Evolutionary conservation across 495 filamentous ascomycete genomes (phyloP), one percentile per base, ranked within the genome.

Genomic region (Entonaema liquescens): DNA sequence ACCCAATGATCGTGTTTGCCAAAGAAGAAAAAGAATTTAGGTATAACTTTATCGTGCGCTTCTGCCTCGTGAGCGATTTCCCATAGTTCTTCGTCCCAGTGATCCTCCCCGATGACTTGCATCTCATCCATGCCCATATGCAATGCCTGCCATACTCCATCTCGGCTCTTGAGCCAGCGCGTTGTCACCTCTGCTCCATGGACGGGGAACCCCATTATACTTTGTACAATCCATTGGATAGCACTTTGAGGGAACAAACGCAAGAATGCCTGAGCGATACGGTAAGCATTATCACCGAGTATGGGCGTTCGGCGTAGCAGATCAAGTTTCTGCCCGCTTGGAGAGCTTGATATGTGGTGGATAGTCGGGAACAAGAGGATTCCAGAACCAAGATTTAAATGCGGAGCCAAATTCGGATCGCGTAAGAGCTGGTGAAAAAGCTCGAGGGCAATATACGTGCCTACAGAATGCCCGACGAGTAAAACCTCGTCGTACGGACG

Each of bases 11-110:
- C 94, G 70, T 83, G 72, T 36, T 87, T 74, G 2, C 88, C 93
- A 80, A 94, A 98, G 65, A 92, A 93, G 77, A 97, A 93, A 49
- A 89, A 87, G 57, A 97, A 81, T 58, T 87, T 88, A 3, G 86
- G 81, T 0, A 84, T 65, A 15, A 61, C 72, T 67, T 36, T 67
- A 38, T 68, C 66, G 12, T 77, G 71, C 21, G 67, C 62, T 23
- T 74, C 73, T 2, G 79, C 76, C 31, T 83, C 81, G n/a, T 80
- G 76, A 4, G 81, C 78, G 28, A 85, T 80, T 28, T 91, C 92
- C 94, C 94, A 97, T 36, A 97, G 79, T 73, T 94, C 91, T 57
- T 90, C 83, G 33, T 85, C 85, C 95, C 94, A 97, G 72, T 80
- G 83, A 70, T 97, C 93, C 23, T 90, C 82, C 1, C 86, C 89